Conservation (phyloP, 2,329 filamentous ascomycete species). For the Fusarium caatingaense region DNA sequence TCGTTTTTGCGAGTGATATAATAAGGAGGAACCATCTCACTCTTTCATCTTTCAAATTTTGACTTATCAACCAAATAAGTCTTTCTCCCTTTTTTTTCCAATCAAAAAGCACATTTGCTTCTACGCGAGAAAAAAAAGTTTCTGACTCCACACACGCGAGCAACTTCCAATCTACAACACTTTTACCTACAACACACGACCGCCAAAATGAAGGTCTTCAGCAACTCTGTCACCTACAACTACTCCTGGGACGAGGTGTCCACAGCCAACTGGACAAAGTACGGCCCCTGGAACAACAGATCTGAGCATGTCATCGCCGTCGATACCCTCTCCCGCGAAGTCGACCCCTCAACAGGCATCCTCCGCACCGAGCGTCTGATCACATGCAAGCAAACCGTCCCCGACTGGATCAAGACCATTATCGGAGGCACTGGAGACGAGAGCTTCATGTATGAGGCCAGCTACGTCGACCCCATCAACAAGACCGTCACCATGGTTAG, state of each 20-base stretch:
- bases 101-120: not conserved
- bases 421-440: conserved; percentile 80
- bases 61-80: conserved; percentile 9
- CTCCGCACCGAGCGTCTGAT: conserved; percentile 72
- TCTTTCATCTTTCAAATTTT: conserved; percentile 2
- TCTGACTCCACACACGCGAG: conserved; percentile 33
- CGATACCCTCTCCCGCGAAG: conserved; percentile 82
- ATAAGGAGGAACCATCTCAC: conserved; percentile 10
- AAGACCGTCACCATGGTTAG: conserved; percentile 97
- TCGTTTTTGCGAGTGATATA: conserved; percentile 37
- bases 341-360: conserved; percentile 68
- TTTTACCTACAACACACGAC: conserved; percentile 17
- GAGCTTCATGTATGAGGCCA: conserved; percentile 93
- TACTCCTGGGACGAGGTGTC: conserved; percentile 99
- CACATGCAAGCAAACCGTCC: conserved; percentile 72
- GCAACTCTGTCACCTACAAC: conserved; percentile 88
- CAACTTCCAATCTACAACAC: conserved; percentile 19
- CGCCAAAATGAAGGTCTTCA: conserved; percentile 89
- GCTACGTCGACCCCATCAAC: conserved; percentile 85
- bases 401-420: conserved; percentile 83
- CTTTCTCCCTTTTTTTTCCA: conserved; percentile 10
- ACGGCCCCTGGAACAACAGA: conserved; percentile 98
- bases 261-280: conserved; percentile 97
- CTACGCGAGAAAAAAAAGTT: conserved; percentile 31
- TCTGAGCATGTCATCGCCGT: conserved; percentile 96